Percentiles rank a stretch among this genome's conserved stretches.
These are phyloP conservation scores for Alternaria metachromatica DNA, from an alignment of 2,329 filamentous ascomycete species.

Conservation along the genomic window DNA sequence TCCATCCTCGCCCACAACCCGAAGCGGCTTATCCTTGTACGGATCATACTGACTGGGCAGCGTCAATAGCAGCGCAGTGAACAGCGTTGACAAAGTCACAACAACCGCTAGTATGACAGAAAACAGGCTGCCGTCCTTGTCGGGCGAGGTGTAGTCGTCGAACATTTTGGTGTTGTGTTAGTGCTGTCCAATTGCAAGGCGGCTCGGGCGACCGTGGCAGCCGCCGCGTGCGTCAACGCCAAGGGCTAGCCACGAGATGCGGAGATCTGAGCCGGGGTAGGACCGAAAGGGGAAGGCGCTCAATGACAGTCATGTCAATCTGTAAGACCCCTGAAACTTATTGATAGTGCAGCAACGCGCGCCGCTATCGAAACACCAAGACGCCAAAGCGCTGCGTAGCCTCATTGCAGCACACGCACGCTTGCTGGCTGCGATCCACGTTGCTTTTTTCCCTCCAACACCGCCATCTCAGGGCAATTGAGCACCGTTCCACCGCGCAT, in stretches of 20 bases:
- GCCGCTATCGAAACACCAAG: constrained; percentile 16
- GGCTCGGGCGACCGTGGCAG: constrained; percentile 19
- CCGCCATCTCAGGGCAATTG: background rate
- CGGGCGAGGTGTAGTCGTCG: constrained; percentile 41
- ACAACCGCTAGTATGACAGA: constrained; percentile 51
- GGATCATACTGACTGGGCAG: constrained; percentile 61
- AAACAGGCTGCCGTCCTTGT: constrained; percentile 34
- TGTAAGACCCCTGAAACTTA: constrained; percentile 30
- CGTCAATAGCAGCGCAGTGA: constrained; percentile 60
- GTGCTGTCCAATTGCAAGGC: constrained; percentile 23
- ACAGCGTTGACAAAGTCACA: constrained; percentile 52
- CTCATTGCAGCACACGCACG: constrained; percentile 5
- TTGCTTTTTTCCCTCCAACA: constrained; percentile 3
- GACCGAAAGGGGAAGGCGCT: constrained; percentile 24
- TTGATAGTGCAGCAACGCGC: constrained; percentile 13
- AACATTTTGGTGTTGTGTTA: constrained; percentile 26
- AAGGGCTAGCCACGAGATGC: constrained; percentile 14
- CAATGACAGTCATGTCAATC: constrained; percentile 15
- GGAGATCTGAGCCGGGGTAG: constrained; percentile 23
- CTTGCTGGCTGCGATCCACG: background rate
- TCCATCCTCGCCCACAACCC: constrained; percentile 34
- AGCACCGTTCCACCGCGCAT: background rate
- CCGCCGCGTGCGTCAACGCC: constrained; percentile 13
- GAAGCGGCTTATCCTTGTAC: constrained; percentile 39
- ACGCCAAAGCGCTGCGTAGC: constrained; percentile 15